These are phyloP conservation scores for Diplodia scrobiculata DNA, from an alignment of 2,329 filamentous ascomycete genomes.

Conservation along the genomic window DNA sequence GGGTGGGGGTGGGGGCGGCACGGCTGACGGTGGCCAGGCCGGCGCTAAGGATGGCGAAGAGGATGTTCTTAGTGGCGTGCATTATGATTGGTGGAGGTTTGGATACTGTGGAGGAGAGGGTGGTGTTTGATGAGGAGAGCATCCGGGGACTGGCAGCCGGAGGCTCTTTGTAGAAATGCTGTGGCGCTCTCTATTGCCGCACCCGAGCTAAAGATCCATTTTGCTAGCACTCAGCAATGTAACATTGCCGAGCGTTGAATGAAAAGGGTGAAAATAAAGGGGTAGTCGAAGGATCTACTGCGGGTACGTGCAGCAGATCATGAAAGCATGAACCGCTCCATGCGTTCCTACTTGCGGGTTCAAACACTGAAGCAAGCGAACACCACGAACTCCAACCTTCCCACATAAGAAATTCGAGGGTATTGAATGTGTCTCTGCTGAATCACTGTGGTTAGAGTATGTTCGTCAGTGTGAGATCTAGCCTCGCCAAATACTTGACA, in stretches of 20 bases:
- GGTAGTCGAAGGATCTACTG: neutral
- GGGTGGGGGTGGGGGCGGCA: slow-evolving; percentile 41
- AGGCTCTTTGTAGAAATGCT: neutral
- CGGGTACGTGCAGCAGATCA: slow-evolving; percentile 9
- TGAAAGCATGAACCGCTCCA: neutral
- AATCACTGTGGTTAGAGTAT: too few species aligned
- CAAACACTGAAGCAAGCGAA: neutral
- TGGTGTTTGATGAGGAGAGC: neutral
- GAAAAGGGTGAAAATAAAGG: slow-evolving; percentile 12
- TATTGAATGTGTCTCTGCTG: too few species aligned
- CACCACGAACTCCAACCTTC: neutral
- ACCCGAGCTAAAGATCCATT: neutral
- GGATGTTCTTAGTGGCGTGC: slow-evolving; percentile 43
- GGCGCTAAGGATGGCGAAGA: slow-evolving; percentile 56
- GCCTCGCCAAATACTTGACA: too few species aligned
- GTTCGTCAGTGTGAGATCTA: too few species aligned
- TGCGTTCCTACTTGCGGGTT: neutral
- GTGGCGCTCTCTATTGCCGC: neutral
- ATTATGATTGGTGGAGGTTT: slow-evolving; percentile 34
- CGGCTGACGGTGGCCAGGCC: slow-evolving; percentile 52
- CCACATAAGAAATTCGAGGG: neutral
- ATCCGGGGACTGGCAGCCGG: neutral
- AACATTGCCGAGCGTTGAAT: neutral
- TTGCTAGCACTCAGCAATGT: neutral
- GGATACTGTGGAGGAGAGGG: neutral